Evolutionary conservation across 2,329 filamentous ascomycete genomes (phyloP), one percentile per base, ranked within the genome.

Genomic region (Colletotrichum coccodes): DNA sequence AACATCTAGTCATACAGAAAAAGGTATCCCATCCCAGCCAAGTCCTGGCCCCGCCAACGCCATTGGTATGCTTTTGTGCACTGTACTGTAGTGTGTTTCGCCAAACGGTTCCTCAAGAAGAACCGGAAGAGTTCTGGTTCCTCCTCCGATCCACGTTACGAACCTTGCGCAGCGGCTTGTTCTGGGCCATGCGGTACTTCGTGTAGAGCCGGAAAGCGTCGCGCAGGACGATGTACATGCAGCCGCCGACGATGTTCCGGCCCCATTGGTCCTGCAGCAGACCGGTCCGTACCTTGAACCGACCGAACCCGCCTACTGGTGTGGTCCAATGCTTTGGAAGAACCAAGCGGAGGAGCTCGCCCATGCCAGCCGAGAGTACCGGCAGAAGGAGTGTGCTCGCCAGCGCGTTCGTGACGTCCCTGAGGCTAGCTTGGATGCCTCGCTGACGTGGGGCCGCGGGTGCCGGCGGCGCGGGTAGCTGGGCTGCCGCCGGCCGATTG

Each of bases 261-360:
- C 94, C 96, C 94, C 96, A 98, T 67, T 91, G 90, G 73, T 92
- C 89, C 76, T 96, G 93, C 36, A 99, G 79, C 30, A 98, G 83
- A 0, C 92, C 91, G 0, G 88, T 88, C 3, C 87, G 83, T 40
- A 68, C 44, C 11, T 40, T 56, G 36, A 70, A 63, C 6, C 63
- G 67, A 18, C 67, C 83, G 77, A 47, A 71, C 70, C 9, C 74
- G 68, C 11, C 76, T 71, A 4, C 34, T 28, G 6, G 79, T 0
- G 82, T 81, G 11, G 91, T 90, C 90, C 92, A 94, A 4, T 88
- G 82, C 40, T 82, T 82, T 0, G 95, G 95, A 1, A 97, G 83
- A 0, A 87, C 79, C 12, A 89, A 77, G 16, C 91, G 90, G 38
- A 98, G 83, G 1, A 94, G 75, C 74, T 94, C 92, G 50, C 96